Evolutionary conservation across 257 asterid species (phyloP), one percentile per base, ranked within the genome.

Genomic region (Primulina huaijiensis): DNA sequence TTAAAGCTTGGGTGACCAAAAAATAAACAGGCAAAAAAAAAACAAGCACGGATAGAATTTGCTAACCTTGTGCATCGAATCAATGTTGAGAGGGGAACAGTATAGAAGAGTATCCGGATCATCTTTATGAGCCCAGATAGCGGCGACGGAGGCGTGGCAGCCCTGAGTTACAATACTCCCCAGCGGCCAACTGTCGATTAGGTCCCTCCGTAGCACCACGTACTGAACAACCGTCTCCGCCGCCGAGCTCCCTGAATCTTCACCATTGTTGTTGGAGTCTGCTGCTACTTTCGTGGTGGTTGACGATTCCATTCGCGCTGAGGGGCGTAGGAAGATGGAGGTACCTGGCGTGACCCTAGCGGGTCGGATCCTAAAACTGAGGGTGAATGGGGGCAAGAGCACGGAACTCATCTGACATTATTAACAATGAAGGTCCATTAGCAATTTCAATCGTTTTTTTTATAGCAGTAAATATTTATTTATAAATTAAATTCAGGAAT

Each of bases 111-210:
- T 93, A 43, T 80, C 67, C 12, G 86, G 83, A 65, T 93, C 97
- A 17, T 86, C 96, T 83, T 82, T 90, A 79, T 83, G 79, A 37
- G 81, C 53, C 90, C 93, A 86, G 55, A 93, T 79, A 30, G 97
- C 95, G 52, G 95, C 97, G 62, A 93, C 96, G 70, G 99, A 80
- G 81, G 97, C 99, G 81, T 93, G 95, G 83, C 97, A 93, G 37
- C 99, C 97, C 84, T 90, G 99, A 12, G 97, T 87, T 6, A 90
- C 86, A 61, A 87, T 80, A 73, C 99, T 93, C 52, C 99, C 99
- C 25, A 93, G 79, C 23, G 99, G 96, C 99, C 97, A 93, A 62
- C 89, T 56, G 73, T 89, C 95, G 66, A 93, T 89, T 33, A 93
- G 67, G 82, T 93, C 99, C 75, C 99, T 74, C 74, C 99, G 87